Evolutionary conservation across 495 filamentous ascomycete species (phyloP), one percentile per base, ranked within the genome.

Genomic region (Neurospora sp.): DNA sequence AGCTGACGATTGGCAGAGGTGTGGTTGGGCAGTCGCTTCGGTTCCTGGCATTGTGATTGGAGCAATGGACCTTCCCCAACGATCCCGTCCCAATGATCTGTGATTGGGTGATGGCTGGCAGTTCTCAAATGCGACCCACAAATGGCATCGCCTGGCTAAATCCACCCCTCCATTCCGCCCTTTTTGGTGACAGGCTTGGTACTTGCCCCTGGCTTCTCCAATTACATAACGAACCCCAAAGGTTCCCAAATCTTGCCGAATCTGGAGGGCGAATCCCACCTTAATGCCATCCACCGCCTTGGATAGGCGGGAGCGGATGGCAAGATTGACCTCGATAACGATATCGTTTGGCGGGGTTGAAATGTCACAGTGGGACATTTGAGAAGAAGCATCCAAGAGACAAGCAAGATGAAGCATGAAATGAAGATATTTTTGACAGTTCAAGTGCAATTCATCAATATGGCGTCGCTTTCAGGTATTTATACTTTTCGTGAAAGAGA

Each of bases 41-140:
- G 73, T 65, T 61, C 70, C 65, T 68, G 53, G 2, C 53, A 65
- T 68, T 71, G 59, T 69, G 65, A 73, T 72, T 69, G 71, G 65
- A 70, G 61, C 35, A 40, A 18, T 74, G 72, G 76, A 71, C 70
- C 59, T 76, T 75, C 75, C 76, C 77, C 77, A 76, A 78, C 39
- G 68, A 70, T 70, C 39, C 40, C 35, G 38, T 68, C 48, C 12
- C 31, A 9, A 35, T 59, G 40, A 16, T n/a, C 69, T 27, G 22
- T 31, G 40, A 44, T 48, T 48, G 18, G 27, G 14, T 48, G 6
- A 16, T 40, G 20, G 40, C 69, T 9, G 9, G 8, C 35, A 70
- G 31, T 31, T 70, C 14, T 53, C 20, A 70, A 61, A 8, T 59
- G 69, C 9, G 31, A 44, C 44, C 69, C 40, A 71, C 10, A 59